These are phyloP conservation scores for Rhazya stricta DNA, from an alignment of 257 asterid genomes.

Conservation along the genomic window DNA sequence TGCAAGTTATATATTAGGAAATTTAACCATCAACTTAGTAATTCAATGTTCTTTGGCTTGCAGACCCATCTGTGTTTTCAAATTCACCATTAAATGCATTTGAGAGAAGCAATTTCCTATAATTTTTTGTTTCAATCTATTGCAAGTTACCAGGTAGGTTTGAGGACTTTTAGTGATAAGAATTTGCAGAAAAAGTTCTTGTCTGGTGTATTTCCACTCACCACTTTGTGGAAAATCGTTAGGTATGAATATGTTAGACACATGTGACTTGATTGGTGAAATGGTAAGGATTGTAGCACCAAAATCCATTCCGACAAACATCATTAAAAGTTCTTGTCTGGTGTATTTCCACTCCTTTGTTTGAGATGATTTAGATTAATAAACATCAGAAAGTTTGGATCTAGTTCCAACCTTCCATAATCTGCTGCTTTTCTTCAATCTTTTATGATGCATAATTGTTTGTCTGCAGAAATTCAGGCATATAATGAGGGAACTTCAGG, in stretches of 20 bases:
- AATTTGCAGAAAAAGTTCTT: neutral
- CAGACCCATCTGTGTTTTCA: neutral
- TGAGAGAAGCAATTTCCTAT: neutral
- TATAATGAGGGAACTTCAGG: slow-evolving; percentile 94
- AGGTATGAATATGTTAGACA: too few relatives aligned
- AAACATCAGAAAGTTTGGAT: neutral
- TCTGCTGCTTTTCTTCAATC: neutral
- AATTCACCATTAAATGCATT: neutral
- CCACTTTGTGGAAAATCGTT: too few relatives aligned
- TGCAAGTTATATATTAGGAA: neutral
- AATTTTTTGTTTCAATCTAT: neutral
- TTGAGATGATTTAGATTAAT: neutral
- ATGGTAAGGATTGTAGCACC: neutral
- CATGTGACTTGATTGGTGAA: too few relatives aligned
- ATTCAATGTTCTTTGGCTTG: neutral
- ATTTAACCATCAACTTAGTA: neutral
- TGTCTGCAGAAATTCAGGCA: slow-evolving; percentile 74
- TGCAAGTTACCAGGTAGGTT: neutral
- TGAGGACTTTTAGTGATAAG: neutral
- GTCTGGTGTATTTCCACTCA: neutral
- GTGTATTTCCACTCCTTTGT: too few relatives aligned
- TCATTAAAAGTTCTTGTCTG: neutral
- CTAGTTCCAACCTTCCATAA: neutral
- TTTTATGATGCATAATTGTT: slow-evolving; percentile 18
- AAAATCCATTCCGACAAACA: neutral